These are phyloP conservation scores for Cystofilobasidium ferigula DNA, from an alignment of 768 basidiomycete species.

Conservation along the genomic window DNA sequence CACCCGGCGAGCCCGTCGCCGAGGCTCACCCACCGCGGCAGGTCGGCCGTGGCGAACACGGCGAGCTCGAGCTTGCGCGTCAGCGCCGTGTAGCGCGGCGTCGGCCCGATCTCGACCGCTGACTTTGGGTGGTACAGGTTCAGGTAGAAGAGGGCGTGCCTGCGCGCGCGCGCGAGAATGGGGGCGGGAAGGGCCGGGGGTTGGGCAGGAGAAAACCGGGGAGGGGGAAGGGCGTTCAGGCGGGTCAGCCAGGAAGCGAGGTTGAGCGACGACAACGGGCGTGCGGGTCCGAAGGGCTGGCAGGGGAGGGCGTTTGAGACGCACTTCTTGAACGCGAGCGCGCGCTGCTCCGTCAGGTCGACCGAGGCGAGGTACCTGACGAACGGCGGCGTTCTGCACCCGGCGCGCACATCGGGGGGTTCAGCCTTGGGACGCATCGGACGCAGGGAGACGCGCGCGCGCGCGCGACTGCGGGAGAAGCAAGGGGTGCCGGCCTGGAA, in stretches of 20 bases:
- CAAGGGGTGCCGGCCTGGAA: too few relatives aligned
- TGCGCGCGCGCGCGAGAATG: too few relatives aligned
- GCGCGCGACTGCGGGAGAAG: too few relatives aligned
- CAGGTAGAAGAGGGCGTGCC: neutral
- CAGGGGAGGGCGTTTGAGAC: neutral
- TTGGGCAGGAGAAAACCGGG: too few relatives aligned
- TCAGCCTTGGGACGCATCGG: too few relatives aligned
- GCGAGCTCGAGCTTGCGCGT: slow-evolving; percentile 9
- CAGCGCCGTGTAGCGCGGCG: slow-evolving; percentile 6
- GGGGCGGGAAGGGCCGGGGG: neutral
- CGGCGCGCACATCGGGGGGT: neutral
- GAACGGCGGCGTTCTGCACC: neutral
- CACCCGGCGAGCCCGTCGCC: neutral
- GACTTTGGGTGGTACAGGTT: neutral
- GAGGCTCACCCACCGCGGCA: neutral
- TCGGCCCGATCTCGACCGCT: slow-evolving; percentile 8
- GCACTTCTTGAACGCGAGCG: neutral
- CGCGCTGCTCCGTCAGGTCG: neutral
- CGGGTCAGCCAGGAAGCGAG: neutral
- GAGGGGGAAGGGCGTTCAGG: neutral
- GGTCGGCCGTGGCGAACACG: neutral
- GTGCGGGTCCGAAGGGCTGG: neutral
- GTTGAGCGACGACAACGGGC: neutral
- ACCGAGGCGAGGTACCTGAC: neutral
- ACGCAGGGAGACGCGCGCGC: too few relatives aligned